phyloP scores from a whole-genome alignment of 2,329 filamentous ascomycete genomes.

The Lasiodiplodia citricola region DNA sequence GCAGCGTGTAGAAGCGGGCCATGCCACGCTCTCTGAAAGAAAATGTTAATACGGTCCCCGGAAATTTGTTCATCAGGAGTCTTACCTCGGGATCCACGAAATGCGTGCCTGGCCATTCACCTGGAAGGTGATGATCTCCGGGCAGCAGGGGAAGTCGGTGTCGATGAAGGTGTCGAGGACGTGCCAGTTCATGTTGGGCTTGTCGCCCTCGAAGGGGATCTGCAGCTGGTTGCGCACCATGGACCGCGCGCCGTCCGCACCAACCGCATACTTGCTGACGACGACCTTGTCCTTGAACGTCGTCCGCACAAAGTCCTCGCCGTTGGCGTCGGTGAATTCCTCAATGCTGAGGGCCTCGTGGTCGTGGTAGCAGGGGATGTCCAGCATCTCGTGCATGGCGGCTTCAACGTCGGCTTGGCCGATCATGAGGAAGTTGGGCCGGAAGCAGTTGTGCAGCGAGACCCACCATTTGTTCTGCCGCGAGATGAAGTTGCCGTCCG shows the following conservation, averaged over 20 bases:
- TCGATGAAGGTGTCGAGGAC: slow-evolving; percentile 57
- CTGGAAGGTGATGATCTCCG: slow-evolving; percentile 57
- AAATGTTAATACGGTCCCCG: neutral
- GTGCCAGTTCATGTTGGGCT: slow-evolving; percentile 58
- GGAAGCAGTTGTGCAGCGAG: slow-evolving; percentile 50
- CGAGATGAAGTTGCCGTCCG: slow-evolving; percentile 54
- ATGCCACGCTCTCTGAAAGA: slow-evolving; percentile 47
- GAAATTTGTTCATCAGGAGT: too few relatives aligned
- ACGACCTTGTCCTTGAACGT: slow-evolving; percentile 23
- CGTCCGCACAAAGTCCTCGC: slow-evolving; percentile 23
- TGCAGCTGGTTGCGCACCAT: slow-evolving; percentile 37
- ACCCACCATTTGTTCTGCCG: slow-evolving; percentile 57
- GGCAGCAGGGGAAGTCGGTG: slow-evolving; percentile 54
- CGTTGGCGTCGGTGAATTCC: slow-evolving; percentile 18
- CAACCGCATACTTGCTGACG: slow-evolving; percentile 30
- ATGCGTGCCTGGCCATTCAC: slow-evolving; percentile 53
- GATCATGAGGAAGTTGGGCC: slow-evolving; percentile 59
- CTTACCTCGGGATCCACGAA: slow-evolving; percentile 53
- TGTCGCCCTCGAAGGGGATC: slow-evolving; percentile 53
- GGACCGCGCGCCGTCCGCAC: slow-evolving; percentile 31
- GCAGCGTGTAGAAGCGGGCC: slow-evolving; percentile 55
- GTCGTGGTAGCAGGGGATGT: slow-evolving; percentile 43
- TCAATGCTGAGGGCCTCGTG: slow-evolving; percentile 22
- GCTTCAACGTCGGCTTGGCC: slow-evolving; percentile 55
- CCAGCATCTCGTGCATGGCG: slow-evolving; percentile 45